These are phyloP conservation scores for Typha latifolia DNA, from an alignment of 176 grass and related monocot genomes.

Conservation along the genomic window DNA sequence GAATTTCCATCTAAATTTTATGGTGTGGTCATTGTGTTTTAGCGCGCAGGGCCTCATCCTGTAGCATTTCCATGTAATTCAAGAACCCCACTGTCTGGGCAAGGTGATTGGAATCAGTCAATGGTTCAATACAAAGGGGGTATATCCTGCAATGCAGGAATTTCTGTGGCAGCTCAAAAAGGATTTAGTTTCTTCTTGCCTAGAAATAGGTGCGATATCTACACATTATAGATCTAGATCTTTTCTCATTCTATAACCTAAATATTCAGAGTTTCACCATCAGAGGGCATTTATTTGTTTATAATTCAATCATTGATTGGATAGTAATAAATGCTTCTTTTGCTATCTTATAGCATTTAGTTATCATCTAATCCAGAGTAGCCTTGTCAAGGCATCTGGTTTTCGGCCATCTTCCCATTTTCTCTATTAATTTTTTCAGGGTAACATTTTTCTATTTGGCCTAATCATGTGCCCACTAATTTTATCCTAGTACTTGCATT, in stretches of 20 bases:
- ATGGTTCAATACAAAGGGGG: background rate
- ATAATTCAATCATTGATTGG: background rate
- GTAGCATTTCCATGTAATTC: conserved; percentile 25
- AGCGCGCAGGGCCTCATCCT: conserved; percentile 32
- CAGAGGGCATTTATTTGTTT: background rate
- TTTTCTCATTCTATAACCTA: background rate
- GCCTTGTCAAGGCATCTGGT: too few relatives aligned
- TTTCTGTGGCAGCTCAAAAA: conserved; percentile 28
- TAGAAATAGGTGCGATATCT: conserved; percentile 49
- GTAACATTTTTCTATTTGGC: background rate
- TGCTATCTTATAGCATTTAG: too few relatives aligned
- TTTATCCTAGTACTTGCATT: conserved; percentile 1
- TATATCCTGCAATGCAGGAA: conserved; percentile 9
- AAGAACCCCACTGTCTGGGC: conserved; percentile 14
- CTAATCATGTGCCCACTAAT: background rate
- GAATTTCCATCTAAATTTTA: background rate
- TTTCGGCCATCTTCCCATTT: too few relatives aligned
- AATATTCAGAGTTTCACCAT: background rate
- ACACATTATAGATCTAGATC: background rate
- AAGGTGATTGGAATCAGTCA: conserved; percentile 20
- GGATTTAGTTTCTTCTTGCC: conserved; percentile 51
- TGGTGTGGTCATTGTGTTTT: conserved; percentile 8
- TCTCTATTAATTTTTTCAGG: background rate
- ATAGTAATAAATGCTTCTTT: background rate
- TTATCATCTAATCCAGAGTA: too few relatives aligned